A percentile compares a stretch with the other conserved stretches of the same genome.
Conservation (phyloP, 2,329 filamentous ascomycete genomes). For the Talaromyces sp. region DNA sequence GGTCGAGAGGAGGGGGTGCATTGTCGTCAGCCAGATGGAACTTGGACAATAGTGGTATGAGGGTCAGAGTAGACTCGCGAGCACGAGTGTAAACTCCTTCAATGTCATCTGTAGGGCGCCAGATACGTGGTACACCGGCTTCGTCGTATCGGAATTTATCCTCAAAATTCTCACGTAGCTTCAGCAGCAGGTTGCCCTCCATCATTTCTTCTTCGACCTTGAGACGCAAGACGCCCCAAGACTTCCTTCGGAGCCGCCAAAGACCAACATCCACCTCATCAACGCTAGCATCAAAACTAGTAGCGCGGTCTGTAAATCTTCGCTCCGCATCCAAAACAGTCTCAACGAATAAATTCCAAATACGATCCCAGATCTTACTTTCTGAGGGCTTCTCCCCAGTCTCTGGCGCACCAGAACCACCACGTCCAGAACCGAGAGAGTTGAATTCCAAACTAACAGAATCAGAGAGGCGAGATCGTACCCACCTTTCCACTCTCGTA, state of each 20-base stretch:
- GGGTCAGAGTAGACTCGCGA: conserved; percentile 82
- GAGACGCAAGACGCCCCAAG: conserved; percentile 83
- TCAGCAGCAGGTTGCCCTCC: conserved; percentile 92
- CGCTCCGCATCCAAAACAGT: conserved; percentile 82
- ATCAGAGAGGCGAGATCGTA: conserved; percentile 80
- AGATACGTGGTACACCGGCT: conserved; percentile 88
- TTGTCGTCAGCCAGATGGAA: conserved; percentile 76
- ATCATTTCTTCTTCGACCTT: conserved; percentile 97
- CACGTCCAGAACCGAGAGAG: conserved; percentile 84
- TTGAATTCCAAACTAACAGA: conserved; percentile 93
- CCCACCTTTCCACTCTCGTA: conserved; percentile 88
- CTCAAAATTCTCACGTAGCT: conserved; percentile 96
- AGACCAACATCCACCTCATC: conserved; percentile 90
- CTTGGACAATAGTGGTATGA: conserved; percentile 83
- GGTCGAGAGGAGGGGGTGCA: conserved; percentile 73
- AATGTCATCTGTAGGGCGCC: conserved; percentile 94
- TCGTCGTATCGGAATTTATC: conserved; percentile 99
- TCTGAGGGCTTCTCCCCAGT: conserved; percentile 71
- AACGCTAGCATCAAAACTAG: conserved; percentile 86
- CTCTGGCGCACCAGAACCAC: conserved; percentile 76
- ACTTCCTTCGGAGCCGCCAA: conserved; percentile 90
- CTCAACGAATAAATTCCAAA: conserved; percentile 81
- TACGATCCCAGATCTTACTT: conserved; percentile 90
- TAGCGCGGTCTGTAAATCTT: conserved; percentile 81
- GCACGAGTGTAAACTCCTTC: conserved; percentile 92